phyloP scores from a whole-genome alignment of 1,284 basidiomycete genomes.

The Apiotrichum sp. region DNA sequence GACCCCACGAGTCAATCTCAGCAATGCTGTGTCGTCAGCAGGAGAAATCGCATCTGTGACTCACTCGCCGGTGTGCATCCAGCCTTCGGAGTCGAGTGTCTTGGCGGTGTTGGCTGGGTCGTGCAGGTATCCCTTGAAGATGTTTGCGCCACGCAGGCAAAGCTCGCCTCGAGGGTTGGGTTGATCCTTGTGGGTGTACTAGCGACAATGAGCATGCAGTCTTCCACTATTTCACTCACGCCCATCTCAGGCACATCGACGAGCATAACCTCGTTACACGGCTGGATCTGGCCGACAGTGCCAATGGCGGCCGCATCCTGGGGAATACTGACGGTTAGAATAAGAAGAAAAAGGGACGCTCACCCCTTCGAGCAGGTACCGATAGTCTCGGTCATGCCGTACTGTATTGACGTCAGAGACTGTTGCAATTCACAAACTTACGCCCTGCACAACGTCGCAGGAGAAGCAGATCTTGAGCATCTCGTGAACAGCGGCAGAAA shows the following conservation, averaged over 20 bases:
- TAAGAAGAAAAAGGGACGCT: too few species aligned
- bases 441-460: slow-evolving; percentile 44
- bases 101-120: slow-evolving; percentile 54
- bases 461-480: slow-evolving; percentile 45
- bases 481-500: slow-evolving; percentile 43
- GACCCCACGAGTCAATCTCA: slow-evolving; percentile 69
- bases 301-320: slow-evolving; percentile 62
- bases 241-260: slow-evolving; percentile 81
- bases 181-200: slow-evolving; percentile 76
- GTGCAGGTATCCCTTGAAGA: slow-evolving; percentile 57
- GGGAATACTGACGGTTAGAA: slow-evolving; percentile 13
- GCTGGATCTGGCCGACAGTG: slow-evolving; percentile 70
- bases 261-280: slow-evolving; percentile 73
- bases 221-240: not conserved
- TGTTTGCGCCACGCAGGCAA: slow-evolving; percentile 63
- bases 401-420: not conserved
- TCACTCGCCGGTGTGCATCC: slow-evolving; percentile 83
- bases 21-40: slow-evolving; percentile 51
- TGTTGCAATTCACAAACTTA: slow-evolving; percentile 14
- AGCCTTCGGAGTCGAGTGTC: slow-evolving; percentile 61
- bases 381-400: slow-evolving; percentile 20
- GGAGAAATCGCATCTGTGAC: slow-evolving; percentile 1
- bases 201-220: too few species aligned
- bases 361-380: not conserved
- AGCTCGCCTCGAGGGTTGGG: slow-evolving; percentile 90